phyloP scores from a whole-genome alignment of 371 early-diverging fungal genomes.

The Mucor velutinosus region DNA sequence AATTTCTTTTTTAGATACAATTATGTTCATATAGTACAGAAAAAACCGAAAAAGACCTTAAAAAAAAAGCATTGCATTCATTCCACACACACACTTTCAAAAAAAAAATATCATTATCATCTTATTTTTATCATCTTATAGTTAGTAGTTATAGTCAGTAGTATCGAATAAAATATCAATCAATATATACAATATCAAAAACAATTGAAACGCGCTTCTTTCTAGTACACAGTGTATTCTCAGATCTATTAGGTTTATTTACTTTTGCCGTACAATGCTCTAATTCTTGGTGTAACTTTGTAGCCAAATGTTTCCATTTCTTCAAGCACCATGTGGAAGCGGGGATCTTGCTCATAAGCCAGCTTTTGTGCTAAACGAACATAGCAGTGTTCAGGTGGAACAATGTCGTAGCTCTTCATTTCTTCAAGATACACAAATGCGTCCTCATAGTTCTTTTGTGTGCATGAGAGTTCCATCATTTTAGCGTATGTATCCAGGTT shows the following conservation, averaged over 20 bases:
- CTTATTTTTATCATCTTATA: neutral
- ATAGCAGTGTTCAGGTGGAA: conserved; percentile 64
- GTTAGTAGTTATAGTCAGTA: neutral
- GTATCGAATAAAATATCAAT: neutral
- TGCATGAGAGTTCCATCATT: conserved; percentile 56
- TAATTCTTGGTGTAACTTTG: conserved; percentile 16
- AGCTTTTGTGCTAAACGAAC: conserved; percentile 60
- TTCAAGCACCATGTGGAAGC: conserved; percentile 67
- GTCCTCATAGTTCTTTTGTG: conserved; percentile 69
- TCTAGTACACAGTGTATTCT: neutral
- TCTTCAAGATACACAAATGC: conserved; percentile 79
- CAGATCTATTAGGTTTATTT: neutral
- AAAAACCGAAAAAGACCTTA: neutral
- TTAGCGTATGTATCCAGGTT: conserved; percentile 59
- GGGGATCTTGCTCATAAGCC: conserved; percentile 66
- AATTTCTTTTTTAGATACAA: conserved; percentile 2
- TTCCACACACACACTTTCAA: neutral
- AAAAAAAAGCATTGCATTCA: conserved; percentile 5
- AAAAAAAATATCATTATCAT: neutral
- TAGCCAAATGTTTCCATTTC: conserved; percentile 76
- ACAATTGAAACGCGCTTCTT: neutral
- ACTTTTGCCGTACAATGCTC: conserved; percentile 7
- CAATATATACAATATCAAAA: neutral
- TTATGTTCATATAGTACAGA: neutral
- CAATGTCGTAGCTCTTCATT: conserved; percentile 70